phyloP scores from a whole-genome alignment of 2,329 filamentous ascomycete genomes.

The Nemania bipapillata region DNA sequence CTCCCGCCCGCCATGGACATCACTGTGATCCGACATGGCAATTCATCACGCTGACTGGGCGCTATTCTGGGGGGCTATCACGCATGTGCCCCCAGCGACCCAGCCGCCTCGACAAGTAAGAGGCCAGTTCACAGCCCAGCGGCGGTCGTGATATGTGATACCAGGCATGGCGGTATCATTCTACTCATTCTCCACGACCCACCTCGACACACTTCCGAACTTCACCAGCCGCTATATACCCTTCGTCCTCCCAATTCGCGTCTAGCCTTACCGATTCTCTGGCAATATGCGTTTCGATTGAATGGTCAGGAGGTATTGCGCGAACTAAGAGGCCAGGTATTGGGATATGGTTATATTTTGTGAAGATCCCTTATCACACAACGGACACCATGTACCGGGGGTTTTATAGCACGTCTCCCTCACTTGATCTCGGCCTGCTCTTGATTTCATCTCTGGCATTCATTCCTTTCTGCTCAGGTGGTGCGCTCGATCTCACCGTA shows the following conservation, averaged over 20 bases:
- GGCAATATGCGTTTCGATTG: constrained; percentile 64
- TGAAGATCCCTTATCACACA: constrained; percentile 50
- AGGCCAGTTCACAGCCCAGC: constrained; percentile 55
- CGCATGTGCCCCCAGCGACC: constrained; percentile 53
- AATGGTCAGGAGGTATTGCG: constrained; percentile 57
- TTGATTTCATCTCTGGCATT: constrained; percentile 42
- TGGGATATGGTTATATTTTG: constrained; percentile 44
- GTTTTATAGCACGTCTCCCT: constrained; percentile 50
- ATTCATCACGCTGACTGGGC: constrained; percentile 51
- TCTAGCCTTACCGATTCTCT: constrained; percentile 59
- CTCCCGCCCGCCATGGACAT: constrained; percentile 40
- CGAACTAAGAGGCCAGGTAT: constrained; percentile 42
- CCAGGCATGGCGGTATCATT: constrained; percentile 39
- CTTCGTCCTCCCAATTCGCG: constrained; percentile 58
- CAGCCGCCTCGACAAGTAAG: constrained; percentile 55
- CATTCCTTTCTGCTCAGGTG: constrained; percentile 45
- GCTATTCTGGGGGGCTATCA: constrained; percentile 54
- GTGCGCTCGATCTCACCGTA: constrained; percentile 40
- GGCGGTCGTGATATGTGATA: constrained; percentile 52
- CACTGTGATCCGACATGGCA: constrained; percentile 43
- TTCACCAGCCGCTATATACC: constrained; percentile 70
- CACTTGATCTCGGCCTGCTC: constrained; percentile 45
- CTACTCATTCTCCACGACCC: constrained; percentile 46
- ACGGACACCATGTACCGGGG: constrained; percentile 50
- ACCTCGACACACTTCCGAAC: constrained; percentile 36